Base-by-base conservation (phyloP, 208 protist species). In the Wallacemonas sp. region DNA sequence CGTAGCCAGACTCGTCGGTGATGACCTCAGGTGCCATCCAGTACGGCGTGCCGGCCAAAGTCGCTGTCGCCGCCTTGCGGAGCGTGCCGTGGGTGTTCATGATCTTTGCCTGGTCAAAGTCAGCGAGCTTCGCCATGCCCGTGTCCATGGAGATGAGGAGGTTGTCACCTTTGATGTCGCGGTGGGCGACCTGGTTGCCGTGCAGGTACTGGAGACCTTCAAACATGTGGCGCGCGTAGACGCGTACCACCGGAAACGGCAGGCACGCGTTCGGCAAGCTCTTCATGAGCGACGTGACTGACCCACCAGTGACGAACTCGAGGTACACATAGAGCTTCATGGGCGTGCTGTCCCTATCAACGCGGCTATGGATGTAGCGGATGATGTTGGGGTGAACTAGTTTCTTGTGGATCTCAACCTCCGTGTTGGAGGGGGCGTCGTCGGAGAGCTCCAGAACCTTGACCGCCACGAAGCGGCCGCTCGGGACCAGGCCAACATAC, bases 101-200 rank as follows among this genome's bases (percentile, higher is more conserved):
- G 47, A 93, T 88, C 70, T 96, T 96, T 4, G 97, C 95, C 44
- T 99, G 96, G 57, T 98, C 98, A 81, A 99, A 99, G 77, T 99
- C 98, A 0, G 98, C 97, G 30, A 99, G 87, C 74, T 99, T 99
- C 17, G 98, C 97, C 54, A 87, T 87, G 26, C 92, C 92, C 1
- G 92, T 93, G 75, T 97, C 92, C 85, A 95, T 94, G 32, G 92
- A 97, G 57, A 97, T 94, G 60, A 97, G 87, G 24, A 97, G 54
- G 67, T 97, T 97, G 64, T 97, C 92, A 8, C 92, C 92, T 72
- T 97, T 97, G 52, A 97, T 89, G 57, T 97, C 92, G 38, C 92
- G 81, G 66, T 97, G 92, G 26, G 92, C 92, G 5, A 96, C 90
- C 58, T 94, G 67, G 73, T 96, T 94, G 30, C 77, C 77, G 78